Evolutionary conservation across 768 basidiomycete species (phyloP), one percentile per base, ranked within the genome.

Genomic region (Suillus lakei): DNA sequence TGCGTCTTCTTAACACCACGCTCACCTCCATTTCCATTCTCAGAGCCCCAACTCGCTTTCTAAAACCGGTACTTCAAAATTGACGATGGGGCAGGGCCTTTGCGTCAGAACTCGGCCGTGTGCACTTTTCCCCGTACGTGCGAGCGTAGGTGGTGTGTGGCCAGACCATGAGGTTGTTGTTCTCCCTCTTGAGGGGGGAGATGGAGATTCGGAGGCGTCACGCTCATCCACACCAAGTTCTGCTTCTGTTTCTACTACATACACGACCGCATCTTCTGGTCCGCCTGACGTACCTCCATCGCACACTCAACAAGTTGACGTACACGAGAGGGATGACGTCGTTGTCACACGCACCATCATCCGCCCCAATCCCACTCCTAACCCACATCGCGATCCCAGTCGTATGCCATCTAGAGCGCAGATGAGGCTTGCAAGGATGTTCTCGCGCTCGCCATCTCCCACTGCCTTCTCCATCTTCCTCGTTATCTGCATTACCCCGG

Each of bases 281-380:
- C 41, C 64, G 3, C 61, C 66, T 4, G 64, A 39, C 12, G 26
- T 26, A n/a, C 54, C 66, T 16, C 61, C 69, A 18, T 63, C 64
- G 9, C 62, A 41, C 18, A 63, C 70, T 32, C 68, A 44, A 51
- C 74, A 68, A 38, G 70, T 73, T 6, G 74, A 75, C 32, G 73
- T 70, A 2, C 69, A 64, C 56, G 72, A 73, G 65, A 71, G 73
- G 16, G 79, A 79, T 7, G 73, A 76, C 64, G 71, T 72, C 66
- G 67, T 71, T 53, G 71, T 79, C 39, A 77, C 77, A 43, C 80
- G 80, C 63, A 80, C 77, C 54, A 76, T 78, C 70, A 74, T 82
- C 61, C 78, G 76, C n/a, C 80, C 79, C 6, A 38, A 66, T 16
- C 63, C 77, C 2, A 54, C 18, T 54, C 53, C 53, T 1, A 54